phyloP scores from a whole-genome alignment of 768 basidiomycete genomes.

The Termitomyces sp. region DNA sequence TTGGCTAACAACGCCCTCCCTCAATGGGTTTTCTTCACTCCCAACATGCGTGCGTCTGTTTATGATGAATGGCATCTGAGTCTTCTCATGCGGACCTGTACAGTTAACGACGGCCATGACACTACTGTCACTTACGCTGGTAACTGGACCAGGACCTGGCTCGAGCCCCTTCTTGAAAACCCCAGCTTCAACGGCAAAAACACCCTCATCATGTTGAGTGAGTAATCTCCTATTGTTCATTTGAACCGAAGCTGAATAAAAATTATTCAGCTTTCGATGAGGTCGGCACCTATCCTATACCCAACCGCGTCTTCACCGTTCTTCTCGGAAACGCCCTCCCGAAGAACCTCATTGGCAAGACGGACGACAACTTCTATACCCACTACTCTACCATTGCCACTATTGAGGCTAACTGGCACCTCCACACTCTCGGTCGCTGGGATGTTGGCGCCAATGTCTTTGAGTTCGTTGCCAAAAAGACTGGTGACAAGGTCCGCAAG shows the following conservation, averaged over 20 bases:
- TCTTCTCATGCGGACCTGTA: neutral
- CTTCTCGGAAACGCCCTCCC: constrained; percentile 45
- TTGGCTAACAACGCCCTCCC: constrained; percentile 44
- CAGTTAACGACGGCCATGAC: constrained; percentile 55
- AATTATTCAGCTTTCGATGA: constrained; percentile 48
- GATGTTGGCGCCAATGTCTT: constrained; percentile 44
- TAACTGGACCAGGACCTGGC: constrained; percentile 45
- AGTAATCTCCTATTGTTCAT: neutral
- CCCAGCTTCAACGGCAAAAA: constrained; percentile 47
- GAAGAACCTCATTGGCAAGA: constrained; percentile 34
- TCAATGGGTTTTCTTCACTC: constrained; percentile 62
- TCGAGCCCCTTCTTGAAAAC: constrained; percentile 48
- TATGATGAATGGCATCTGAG: neutral
- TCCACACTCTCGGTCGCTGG: constrained; percentile 55
- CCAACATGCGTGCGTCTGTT: constrained; percentile 39
- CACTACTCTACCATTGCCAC: constrained; percentile 59
- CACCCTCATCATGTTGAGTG: constrained; percentile 53
- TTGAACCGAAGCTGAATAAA: neutral
- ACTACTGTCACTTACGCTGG: constrained; percentile 47
- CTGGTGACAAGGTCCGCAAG: constrained; percentile 35
- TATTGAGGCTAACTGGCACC: constrained; percentile 58
- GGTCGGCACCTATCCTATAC: constrained; percentile 32
- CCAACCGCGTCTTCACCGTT: constrained; percentile 45
- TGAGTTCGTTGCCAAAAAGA: constrained; percentile 41
- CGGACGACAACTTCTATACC: constrained; percentile 53